These are phyloP conservation scores for Candida piceae DNA, from an alignment of 805 yeast species.

Conservation along the genomic window DNA sequence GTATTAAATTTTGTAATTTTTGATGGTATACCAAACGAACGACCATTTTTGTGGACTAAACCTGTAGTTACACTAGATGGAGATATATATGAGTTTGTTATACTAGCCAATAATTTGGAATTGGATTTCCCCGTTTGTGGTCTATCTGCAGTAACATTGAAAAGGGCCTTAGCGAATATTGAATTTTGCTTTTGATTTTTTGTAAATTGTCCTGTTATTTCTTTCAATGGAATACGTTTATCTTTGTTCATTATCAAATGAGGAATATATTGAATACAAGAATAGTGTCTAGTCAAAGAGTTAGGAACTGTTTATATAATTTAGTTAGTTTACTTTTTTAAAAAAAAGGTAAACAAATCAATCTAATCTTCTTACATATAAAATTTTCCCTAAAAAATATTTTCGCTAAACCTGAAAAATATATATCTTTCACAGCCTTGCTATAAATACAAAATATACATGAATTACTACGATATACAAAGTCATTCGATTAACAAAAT, in stretches of 20 bases:
- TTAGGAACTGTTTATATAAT: no score
- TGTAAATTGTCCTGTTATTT: slow-evolving; percentile 8
- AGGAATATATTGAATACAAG: no score
- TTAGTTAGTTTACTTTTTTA: no score
- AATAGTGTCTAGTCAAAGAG: no score
- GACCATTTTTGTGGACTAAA: neutral
- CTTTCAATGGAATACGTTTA: slow-evolving; percentile 6
- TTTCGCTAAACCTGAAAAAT: no score
- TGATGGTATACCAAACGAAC: neutral
- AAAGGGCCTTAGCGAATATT: slow-evolving; percentile 2
- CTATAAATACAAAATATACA: no score
- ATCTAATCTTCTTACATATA: no score
- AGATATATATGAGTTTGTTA: neutral
- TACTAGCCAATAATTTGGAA: neutral
- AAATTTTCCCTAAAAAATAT: no score
- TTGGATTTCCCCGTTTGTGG: neutral
- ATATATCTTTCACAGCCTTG: no score
- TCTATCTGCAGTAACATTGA: slow-evolving; percentile 1
- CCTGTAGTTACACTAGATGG: neutral
- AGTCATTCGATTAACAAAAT: no score
- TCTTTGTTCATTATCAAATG: slow-evolving; percentile 1
- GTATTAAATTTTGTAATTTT: neutral
- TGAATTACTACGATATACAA: no score
- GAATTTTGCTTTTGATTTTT: neutral
- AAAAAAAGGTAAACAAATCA: no score